Evolutionary conservation across 2,329 filamentous ascomycete genomes (phyloP), one percentile per base, ranked within the genome.

Genomic region (Aspergillus sp.): DNA sequence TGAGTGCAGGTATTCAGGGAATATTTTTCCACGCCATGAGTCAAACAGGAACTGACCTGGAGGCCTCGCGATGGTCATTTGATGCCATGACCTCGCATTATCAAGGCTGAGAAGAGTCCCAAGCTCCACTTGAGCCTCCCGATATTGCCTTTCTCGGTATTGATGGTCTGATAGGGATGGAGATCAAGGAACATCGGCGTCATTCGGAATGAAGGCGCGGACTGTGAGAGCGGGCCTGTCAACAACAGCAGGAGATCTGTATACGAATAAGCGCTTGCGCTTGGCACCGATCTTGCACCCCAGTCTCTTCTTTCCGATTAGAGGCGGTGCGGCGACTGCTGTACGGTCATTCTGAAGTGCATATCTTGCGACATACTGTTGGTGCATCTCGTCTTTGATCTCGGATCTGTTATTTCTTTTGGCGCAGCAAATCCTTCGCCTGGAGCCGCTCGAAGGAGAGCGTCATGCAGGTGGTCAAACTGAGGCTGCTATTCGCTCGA

Each of bases 61-160:
- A 30, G 22, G 43, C n/a, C 57, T 47, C 38, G 57, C 51, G 11
- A 34, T 67, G 69, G 73, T 74, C 72, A 74, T 61, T 65, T 65
- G 67, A 64, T 62, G 34, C 45, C 17, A 61, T 58, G 45, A 54
- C 47, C 51, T 46, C 45, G 7, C 31, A 47, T 57, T 41, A 56
- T 59, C 43, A 64, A 62, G 59, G 62, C 57, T 50, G 65, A 66
- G 57, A 47, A 58, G 45, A 41, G 45, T 59, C 23, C 53, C 45
- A 54, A 47, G 59, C 65, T 64, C 63, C 65, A 66, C 66, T 69
- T 67, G 67, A 68, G 66, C 66, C 64, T 66, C 66, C 51, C 25
- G 57, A 62, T 54, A 62, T 64, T 64, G 60, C 57, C 57, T 56
- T 55, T 46, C 8, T 38, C 46, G 57, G 66, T 57, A 67, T 59